Percentiles rank a stretch among this genome's conserved stretches.
These are phyloP conservation scores for Phaffomyces thermotolerans DNA, from an alignment of 805 yeast genomes.

Conservation along the genomic window DNA sequence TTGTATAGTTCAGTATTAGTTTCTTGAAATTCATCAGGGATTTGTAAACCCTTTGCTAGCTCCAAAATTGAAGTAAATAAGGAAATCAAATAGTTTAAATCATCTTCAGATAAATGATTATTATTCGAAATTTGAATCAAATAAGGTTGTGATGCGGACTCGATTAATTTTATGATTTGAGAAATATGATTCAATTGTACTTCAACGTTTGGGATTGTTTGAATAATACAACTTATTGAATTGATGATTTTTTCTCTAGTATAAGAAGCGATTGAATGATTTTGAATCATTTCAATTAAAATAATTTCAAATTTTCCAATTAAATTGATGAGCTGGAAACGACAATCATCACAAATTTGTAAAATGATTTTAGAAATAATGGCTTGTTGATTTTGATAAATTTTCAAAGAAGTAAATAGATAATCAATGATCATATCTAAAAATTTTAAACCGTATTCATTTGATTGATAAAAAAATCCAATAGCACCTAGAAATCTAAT, in stretches of 20 bases:
- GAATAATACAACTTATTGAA: slow-evolving; percentile 57
- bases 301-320: slow-evolving; percentile 43
- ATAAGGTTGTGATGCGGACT: slow-evolving; percentile 12
- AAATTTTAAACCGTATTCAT: slow-evolving; percentile 41
- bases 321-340: slow-evolving; percentile 32
- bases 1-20: slow-evolving; percentile 20
- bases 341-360: slow-evolving; percentile 49
- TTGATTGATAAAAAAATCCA: slow-evolving; percentile 48
- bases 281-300: slow-evolving; percentile 39
- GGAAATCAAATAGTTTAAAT: slow-evolving; percentile 44
- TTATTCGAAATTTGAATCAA: slow-evolving; percentile 8
- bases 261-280: slow-evolving; percentile 32
- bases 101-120: slow-evolving; percentile 13
- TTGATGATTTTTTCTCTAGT: slow-evolving; percentile 54
- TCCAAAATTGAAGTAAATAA: slow-evolving; percentile 59
- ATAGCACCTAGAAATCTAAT: slow-evolving; percentile 53
- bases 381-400: slow-evolving; percentile 24
- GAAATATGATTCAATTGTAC: slow-evolving; percentile 32
- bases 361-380: slow-evolving; percentile 51
- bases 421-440: slow-evolving; percentile 49
- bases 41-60: slow-evolving; percentile 60
- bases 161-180: slow-evolving; percentile 28
- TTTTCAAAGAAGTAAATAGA: slow-evolving; percentile 36
- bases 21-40: slow-evolving; percentile 44
- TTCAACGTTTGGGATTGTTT: slow-evolving; percentile 42